Evolutionary conservation across 2,329 filamentous ascomycete species (phyloP), one percentile per base, ranked within the genome.

Genomic region (Fusarium aywerte): DNA sequence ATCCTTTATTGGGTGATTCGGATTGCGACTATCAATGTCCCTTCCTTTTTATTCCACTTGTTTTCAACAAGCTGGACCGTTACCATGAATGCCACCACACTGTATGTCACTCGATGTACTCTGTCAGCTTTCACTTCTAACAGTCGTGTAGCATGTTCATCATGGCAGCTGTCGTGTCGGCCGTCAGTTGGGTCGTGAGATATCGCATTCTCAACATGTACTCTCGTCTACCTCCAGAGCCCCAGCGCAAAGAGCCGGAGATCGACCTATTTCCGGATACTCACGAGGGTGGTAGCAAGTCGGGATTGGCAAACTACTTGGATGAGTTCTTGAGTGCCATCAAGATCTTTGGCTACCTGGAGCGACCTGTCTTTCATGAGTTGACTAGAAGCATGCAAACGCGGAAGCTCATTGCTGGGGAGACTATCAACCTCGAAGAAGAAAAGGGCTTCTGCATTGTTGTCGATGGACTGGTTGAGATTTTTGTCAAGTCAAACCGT

Each of bases 181-280:
- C 90, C 3, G 84, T 93, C 67, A 96, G 91, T 77, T 99, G 96
- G 92, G 90, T 98, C 63, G 91, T 99, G 58, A 87, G 96, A 54
- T 99, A 99, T 79, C 90, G 96, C 62, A 96, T 96, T 78, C 85
- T 99, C 76, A 98, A 97, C 78, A 97, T 97, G 90, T 99, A 99
- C 81, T 91, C 94, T 53, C 90, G 94, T 66, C 84, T 99, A 16
- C 95, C 96, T 1, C 93, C 93, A 4, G 95, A 99, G 77, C 94
- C 96, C 3, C 95, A 97, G 77, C 89, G 96, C 69, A 97, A 98
- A 80, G 95, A 98, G 79, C 93, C 96, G 0, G 92, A 97, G 71
- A 88, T 99, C 76, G 96, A 98, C 74, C 84, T 99, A 13, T 98
- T 98, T 75, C 94, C 96, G 5, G 95, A 98, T 74, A 90, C 91